Evolutionary conservation across 148 eudicot species (phyloP).

Genomic region (Camellia granthamiana): DNA sequence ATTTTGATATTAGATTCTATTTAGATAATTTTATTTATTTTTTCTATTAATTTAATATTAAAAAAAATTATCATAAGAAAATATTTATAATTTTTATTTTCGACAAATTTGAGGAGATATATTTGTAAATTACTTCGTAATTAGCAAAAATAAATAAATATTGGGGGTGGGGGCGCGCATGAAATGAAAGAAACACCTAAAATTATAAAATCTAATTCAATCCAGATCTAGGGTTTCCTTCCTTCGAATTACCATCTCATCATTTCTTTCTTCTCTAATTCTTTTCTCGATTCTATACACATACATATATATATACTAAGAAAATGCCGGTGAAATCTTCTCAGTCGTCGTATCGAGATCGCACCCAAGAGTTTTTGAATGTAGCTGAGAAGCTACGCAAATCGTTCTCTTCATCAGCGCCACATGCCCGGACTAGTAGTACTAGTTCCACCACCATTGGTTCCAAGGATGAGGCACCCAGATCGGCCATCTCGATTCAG

Average conservation of each 20-base stretch:
- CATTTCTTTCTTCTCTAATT: neutral
- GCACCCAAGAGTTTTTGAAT: constrained; percentile 58
- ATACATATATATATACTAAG: too few species aligned
- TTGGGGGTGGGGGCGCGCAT: too few species aligned
- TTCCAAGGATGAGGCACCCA: constrained; percentile 34
- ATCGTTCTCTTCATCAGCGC: constrained; percentile 20
- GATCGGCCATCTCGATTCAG: constrained; percentile 44
- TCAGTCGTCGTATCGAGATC: constrained; percentile 52
- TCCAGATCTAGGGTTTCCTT: neutral
- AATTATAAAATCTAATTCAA: too few species aligned
- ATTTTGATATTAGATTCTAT: too few species aligned
- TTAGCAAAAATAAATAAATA: too few species aligned
- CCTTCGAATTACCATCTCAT: neutral
- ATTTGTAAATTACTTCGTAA: too few species aligned
- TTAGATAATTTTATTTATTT: too few species aligned
- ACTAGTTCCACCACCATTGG: neutral
- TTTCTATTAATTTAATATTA: too few species aligned
- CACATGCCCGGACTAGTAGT: constrained; percentile 34
- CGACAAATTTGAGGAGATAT: too few species aligned
- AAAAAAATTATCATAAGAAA: too few species aligned
- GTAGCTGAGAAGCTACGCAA: constrained; percentile 51
- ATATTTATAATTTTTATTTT: too few species aligned
- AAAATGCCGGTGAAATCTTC: neutral
- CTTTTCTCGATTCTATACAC: neutral
- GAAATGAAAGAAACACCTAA: too few species aligned